Percentiles rank a stretch among this genome's conserved stretches.
phyloP scores from a whole-genome alignment of 106 monocot species.

The Amphibolis antarctica region DNA sequence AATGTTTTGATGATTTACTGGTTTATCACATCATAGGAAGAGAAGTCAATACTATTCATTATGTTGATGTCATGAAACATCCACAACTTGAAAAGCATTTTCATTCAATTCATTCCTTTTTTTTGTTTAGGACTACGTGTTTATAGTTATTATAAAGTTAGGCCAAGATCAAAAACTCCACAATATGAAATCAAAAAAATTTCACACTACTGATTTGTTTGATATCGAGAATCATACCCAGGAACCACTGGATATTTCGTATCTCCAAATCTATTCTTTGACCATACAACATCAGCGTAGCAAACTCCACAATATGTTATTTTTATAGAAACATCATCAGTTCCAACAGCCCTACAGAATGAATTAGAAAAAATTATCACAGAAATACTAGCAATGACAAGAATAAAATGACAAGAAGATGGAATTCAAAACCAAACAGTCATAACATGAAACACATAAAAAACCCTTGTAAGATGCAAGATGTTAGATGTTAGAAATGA shows the following conservation, averaged over 20 bases:
- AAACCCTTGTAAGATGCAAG: too few relatives aligned
- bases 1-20: too few relatives aligned
- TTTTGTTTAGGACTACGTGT: too few relatives aligned
- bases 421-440: too few relatives aligned
- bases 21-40: too few relatives aligned
- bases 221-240: slow-evolving; percentile 27
- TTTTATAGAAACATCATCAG: slow-evolving; percentile 43
- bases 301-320: slow-evolving; percentile 81
- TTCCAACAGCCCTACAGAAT: slow-evolving; percentile 28
- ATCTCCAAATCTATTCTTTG: slow-evolving; percentile 34
- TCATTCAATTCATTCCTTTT: background rate
- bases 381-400: too few relatives aligned
- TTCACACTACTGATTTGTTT: background rate
- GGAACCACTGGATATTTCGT: slow-evolving; percentile 72
- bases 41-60: too few relatives aligned
- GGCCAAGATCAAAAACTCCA: background rate
- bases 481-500: too few relatives aligned
- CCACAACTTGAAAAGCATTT: too few relatives aligned
- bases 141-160: background rate
- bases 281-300: slow-evolving; percentile 64
- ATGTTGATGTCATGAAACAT: too few relatives aligned
- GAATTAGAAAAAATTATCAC: background rate
- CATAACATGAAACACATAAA: too few relatives aligned
- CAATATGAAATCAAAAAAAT: slow-evolving; percentile 1
- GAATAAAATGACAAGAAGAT: too few relatives aligned